Percentiles rank a stretch among this genome's conserved stretches.
Evolutionary conservation across 371 early-diverging fungal species (phyloP).

Genomic region (Blyttiomyces sp.): DNA sequence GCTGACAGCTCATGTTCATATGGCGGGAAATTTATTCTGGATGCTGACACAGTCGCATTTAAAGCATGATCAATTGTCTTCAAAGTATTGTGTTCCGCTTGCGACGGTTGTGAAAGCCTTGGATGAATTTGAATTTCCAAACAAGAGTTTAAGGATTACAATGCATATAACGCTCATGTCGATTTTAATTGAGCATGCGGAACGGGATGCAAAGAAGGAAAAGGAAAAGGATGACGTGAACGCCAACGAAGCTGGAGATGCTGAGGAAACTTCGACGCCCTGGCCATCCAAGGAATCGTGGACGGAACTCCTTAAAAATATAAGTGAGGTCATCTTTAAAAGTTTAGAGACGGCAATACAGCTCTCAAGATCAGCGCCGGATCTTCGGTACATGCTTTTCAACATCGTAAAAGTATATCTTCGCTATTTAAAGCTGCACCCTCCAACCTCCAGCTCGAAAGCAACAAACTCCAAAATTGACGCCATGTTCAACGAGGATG

Average conservation of each 20-base stretch:
- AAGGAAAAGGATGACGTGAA: not conserved
- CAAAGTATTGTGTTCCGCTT: conserved; percentile 7
- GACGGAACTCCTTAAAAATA: not conserved
- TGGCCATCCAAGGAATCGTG: conserved; percentile 20
- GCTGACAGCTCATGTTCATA: not conserved
- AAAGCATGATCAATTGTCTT: not conserved
- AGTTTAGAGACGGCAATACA: not conserved
- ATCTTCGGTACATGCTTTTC: not conserved
- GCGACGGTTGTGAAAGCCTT: not conserved
- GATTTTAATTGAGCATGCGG: not conserved
- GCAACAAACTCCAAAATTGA: too few species aligned
- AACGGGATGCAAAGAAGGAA: not conserved
- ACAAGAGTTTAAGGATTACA: not conserved
- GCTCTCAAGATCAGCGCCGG: not conserved
- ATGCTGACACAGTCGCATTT: not conserved
- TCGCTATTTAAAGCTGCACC: not conserved
- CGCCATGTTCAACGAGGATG: not conserved
- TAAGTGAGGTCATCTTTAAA: not conserved
- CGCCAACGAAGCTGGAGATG: too few species aligned
- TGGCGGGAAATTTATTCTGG: conserved; percentile 8
- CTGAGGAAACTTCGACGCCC: too few species aligned
- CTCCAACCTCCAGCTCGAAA: not conserved
- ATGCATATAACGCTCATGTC: not conserved
- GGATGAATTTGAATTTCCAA: not conserved
- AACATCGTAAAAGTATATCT: conserved; percentile 6